Base-by-base conservation (phyloP, 1,139 yeast genomes). In the Taphrina communis region DNA sequence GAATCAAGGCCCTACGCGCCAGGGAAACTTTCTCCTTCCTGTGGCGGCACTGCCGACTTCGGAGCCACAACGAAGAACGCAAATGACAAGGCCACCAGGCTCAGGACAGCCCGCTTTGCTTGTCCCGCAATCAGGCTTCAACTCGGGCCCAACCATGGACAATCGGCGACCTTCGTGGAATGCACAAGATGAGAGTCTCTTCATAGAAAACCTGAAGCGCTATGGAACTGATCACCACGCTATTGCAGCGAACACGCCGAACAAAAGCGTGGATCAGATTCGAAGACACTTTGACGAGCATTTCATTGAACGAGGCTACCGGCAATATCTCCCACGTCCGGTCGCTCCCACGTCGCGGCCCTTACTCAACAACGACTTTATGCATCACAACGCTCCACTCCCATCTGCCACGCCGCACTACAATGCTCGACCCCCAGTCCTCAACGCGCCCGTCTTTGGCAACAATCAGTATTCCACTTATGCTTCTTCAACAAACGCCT, bases 101-200 rank as follows among this genome's bases (percentile, higher is more conserved):
- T 8, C 39, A 11, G 38, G 35, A 14, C 52, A 31, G 5, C 39
- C 62, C 31, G 9, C 48, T 7, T 6, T 50, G 31, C 53, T 50
- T 21, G 42, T 17, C 6, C 42, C 58, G 3, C 58, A 53, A 19
- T 9, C 58, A 7, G 14, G 17, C 8, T 17, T 36, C 25, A 35
- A 53, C 21, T 21, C 42, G 6, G 21, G 17, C 42, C 12, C 42
- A 17, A 17, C 31, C 41, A 53, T 36, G 35, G 46, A 53, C 2
- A 8, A 6, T n/a, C 55, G 61, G 12, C 56, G 48, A 1, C 51
- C 35, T 12, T 25, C 57, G 9, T 68, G 69, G 70, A 61, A 55
- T 17, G 65, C 51, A 70, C 74, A 12, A 72, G 61, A 65, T 73
- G 72, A 38, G 73, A 75, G 56, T 35, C 41, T 17, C 19, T 53